Base-by-base conservation (phyloP, 1,139 yeast species). In the Pichia sp. region DNA sequence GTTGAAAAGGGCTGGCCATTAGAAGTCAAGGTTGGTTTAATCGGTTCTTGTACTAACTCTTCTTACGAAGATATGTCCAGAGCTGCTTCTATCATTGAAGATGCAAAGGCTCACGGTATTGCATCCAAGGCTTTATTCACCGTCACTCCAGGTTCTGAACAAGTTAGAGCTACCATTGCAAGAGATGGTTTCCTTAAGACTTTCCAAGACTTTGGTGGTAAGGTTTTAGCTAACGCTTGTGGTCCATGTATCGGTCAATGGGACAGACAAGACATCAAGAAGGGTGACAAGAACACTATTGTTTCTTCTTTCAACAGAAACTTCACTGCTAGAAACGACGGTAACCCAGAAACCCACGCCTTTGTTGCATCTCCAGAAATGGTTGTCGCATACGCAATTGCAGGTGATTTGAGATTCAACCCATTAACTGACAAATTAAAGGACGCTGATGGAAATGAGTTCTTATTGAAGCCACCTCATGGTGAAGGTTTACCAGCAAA, bases 231-330 rank as follows among this genome's bases (percentile, higher is more conserved):
- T 51, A 91, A 91, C 64, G 98, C 98, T 48, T 88, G 98, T 76
- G 98, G 98, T 65, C 98, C 98, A 66, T 88, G 98, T 77, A 91
- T 91, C 61, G 98, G 98, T 64, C 98, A 91, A 76, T 91, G 98
- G 98, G 97, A 91, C 64, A 85, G 98, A 74, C 87, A 77, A 62
- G 97, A 91, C 64, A 77, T 88, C 64, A 76, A 84, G 74, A 91
- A 87, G 79, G 96, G 96, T 69, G 96, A 86, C 63, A 86, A 85
- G 77, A 88, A 88, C 80, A 85, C 98, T 54, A 91, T 91, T 72
- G 95, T 91, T 52, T 84, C 97, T 27, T 88, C 97, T 51, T 91
- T 85, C 83, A 91, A 91, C 91, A 86, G 97, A 81, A 91, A 91
- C 74, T 91, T 91, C 76, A 87, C 96, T 59, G 75, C 96, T 51